These are phyloP conservation scores for Apiospora sp. DNA, from an alignment of 2,329 filamentous ascomycete species.

Conservation along the genomic window DNA sequence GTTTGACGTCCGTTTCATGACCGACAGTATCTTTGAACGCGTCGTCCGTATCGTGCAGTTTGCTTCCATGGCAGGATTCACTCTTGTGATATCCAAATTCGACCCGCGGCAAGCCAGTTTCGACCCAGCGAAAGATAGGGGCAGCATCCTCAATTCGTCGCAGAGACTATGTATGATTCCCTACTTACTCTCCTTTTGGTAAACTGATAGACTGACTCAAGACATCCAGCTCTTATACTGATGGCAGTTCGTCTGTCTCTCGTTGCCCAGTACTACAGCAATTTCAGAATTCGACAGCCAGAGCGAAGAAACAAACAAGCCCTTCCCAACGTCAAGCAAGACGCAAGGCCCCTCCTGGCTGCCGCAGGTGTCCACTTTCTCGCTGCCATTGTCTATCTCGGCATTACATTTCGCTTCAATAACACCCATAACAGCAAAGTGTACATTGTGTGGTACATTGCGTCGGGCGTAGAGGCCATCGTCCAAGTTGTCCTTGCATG, in stretches of 20 bases:
- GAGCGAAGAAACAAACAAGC: slow-evolving; percentile 29
- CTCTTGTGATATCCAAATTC: slow-evolving; percentile 60
- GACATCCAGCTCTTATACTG: slow-evolving; percentile 49
- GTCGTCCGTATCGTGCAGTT: slow-evolving; percentile 66
- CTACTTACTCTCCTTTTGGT: neutral
- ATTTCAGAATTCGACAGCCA: slow-evolving; percentile 33
- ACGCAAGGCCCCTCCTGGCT: slow-evolving; percentile 43
- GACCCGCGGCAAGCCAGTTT: slow-evolving; percentile 38
- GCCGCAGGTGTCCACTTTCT: slow-evolving; percentile 46
- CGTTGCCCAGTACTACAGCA: slow-evolving; percentile 58
- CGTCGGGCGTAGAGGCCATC: slow-evolving; percentile 61
- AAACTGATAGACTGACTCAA: neutral
- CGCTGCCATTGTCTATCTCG: slow-evolving; percentile 49
- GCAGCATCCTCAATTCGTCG: slow-evolving; percentile 40
- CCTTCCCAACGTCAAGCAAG: slow-evolving; percentile 44
- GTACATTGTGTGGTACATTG: slow-evolving; percentile 57
- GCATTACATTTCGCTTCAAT: slow-evolving; percentile 48
- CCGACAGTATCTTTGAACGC: slow-evolving; percentile 69
- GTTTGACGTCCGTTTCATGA: slow-evolving; percentile 71
- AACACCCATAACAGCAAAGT: slow-evolving; percentile 41
- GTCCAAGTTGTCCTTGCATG: slow-evolving; percentile 60
- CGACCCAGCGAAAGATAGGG: slow-evolving; percentile 33
- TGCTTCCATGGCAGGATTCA: slow-evolving; percentile 69
- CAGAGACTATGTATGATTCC: slow-evolving; percentile 47
- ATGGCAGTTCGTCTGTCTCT: slow-evolving; percentile 60